Base-by-base conservation (phyloP, 2,329 filamentous ascomycete species). In the Davidsoniella virescens region DNA sequence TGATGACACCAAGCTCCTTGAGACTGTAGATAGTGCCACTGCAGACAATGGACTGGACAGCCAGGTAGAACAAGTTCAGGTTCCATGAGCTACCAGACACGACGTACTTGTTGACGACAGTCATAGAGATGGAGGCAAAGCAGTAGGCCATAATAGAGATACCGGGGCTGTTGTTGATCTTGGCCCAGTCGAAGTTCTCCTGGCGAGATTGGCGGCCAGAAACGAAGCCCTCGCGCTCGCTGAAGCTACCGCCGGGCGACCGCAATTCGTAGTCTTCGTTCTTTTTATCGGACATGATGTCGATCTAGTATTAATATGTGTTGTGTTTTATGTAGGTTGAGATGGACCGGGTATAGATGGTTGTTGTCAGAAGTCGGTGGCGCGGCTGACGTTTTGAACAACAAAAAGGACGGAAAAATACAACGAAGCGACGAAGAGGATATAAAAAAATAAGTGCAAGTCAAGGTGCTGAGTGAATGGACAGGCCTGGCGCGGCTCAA, bases 51-150 rank as follows among this genome's bases (percentile, higher is more conserved):
- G 87, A 87, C 80, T 96, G 92, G 54, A 96, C 75, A 54, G 79
- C 82, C 54, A 98, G 77, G 59, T 95, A 83, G 68, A 98, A 86
- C 67, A 96, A 94, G 68, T 94, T 94, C 60, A 98, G 69, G 68
- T 98, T 98, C 77, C 93, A 98, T 57, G 82, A 77, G 47, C 76
- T 74, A 54, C 92, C 92, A 6, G 87, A 95, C 44, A 98, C 78
- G 55, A 95, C 88, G 65, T 93, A 98, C 73, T 98, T 98, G 71
- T 98, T 98, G 65, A 93, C 92, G n/a, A 95, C 85, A 6, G 92
- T 98, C 92, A 98, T 98, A 65, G 90, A 77, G 63, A 98, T 98
- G n/a, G 88, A 95, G 49, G 90, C 86, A 60, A 84, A 72, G 67
- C 92, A 98, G 72, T 98, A 98, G 45, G 85, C 79, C 56, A 94